Evolutionary conservation across 148 eudicot species (phyloP).

Genomic region (Rhododendron henanense): DNA sequence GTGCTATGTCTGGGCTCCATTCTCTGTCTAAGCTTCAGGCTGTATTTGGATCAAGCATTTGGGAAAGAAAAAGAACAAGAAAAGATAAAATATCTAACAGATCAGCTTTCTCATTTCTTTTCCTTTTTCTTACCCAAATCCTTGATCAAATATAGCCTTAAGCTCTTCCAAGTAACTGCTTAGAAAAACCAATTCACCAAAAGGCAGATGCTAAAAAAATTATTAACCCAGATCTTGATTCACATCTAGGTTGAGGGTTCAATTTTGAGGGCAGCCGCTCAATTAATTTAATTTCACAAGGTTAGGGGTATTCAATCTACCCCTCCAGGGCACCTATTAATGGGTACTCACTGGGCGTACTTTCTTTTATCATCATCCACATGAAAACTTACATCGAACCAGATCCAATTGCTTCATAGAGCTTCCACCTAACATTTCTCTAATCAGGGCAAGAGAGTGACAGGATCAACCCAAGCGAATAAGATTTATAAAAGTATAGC

Average conservation of each 20-base stretch:
- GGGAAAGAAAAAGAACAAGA: not conserved
- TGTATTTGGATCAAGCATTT: not conserved
- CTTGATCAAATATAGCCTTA: not conserved
- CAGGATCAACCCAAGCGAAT: not conserved
- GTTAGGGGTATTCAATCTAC: not conserved
- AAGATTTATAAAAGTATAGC: not conserved
- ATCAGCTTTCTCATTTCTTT: not conserved
- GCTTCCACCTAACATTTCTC: not conserved
- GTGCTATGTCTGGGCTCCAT: not conserved
- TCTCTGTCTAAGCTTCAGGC: not conserved
- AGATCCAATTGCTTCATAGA: not conserved
- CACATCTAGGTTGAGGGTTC: not conserved
- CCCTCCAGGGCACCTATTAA: not conserved
- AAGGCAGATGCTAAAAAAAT: not conserved
- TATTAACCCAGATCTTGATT: not conserved
- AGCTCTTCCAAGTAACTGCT: not conserved
- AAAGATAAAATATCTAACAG: not conserved
- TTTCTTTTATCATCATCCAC: not conserved
- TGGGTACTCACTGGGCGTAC: not conserved
- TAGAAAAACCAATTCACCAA: not conserved
- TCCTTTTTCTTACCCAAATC: not conserved
- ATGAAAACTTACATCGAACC: not conserved
- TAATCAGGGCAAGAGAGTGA: not conserved
- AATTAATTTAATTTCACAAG: not conserved
- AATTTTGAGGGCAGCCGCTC: not conserved